Evolutionary conservation across 169 alveolate species (phyloP), one percentile per base, ranked within the genome.

Genomic region (Pseudocohnilembus persalinus): DNA sequence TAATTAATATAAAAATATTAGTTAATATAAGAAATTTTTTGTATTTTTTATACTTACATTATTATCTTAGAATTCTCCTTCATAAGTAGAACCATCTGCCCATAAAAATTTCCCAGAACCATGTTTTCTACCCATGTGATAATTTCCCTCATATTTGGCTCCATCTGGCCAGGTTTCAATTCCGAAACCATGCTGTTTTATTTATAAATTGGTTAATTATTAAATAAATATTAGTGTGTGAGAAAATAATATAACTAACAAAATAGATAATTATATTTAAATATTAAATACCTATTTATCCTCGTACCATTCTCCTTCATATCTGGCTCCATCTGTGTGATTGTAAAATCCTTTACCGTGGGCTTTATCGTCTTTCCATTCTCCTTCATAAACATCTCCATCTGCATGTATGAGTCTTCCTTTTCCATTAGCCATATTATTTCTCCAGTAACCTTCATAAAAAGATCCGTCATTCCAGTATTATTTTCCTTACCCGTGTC

Each of bases 401-500:
- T 88, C 88, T 29, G 87, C 89, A 83, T 88, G 88, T 73, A 87
- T 87, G n/a, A 87, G 31, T 77, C 91, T 72, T 26, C 91, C 91
- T 76, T 83, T 72, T 25, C 91, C 91, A 34, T 77, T 87, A n/a
- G 88, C 88, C 88, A 82, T 83, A 73, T 87, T 85, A 63, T 73
- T 63, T 32, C 74, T 64, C 77, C 87, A 87, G 76, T 82, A 87
- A 1, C 91, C 96, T 89, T 90, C 92, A 83, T 92, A 92, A 0
- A 86, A 73, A 30, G 92, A 85, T 0, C 93, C 92, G 78, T 92
- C 96, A n/a, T 93, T 93, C 96, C 96, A 92, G 29, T 78, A 64
- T 31, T 88, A 86, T 34, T 83, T 92, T 0, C 96, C 96, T 29
- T 34, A 74, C 32, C 96, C 96, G 73, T 91, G 90, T 32, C 91